These are phyloP conservation scores for Herpotrichia juniperi DNA, from an alignment of 2,329 filamentous ascomycete species.

Conservation along the genomic window DNA sequence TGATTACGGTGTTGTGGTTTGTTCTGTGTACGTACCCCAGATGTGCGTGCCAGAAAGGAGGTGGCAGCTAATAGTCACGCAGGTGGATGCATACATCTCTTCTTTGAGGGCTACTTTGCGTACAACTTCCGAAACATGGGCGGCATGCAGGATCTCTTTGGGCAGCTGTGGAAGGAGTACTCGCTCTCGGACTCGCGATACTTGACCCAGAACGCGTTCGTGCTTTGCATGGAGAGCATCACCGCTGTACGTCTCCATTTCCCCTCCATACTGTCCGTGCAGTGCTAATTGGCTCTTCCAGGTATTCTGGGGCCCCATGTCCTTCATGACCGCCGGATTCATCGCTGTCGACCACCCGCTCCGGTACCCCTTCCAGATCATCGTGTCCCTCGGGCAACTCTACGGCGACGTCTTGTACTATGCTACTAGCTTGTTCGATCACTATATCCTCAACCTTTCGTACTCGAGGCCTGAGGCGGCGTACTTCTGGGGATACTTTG, in stretches of 20 bases:
- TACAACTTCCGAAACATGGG: conserved; percentile 70
- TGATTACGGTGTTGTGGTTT: conserved; percentile 74
- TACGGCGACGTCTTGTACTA: conserved; percentile 71
- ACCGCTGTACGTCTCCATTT: conserved; percentile 67
- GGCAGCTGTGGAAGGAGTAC: conserved; percentile 94
- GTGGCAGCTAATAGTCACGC: conserved; percentile 7
- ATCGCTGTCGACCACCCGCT: conserved; percentile 62
- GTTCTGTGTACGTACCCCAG: conserved; percentile 65
- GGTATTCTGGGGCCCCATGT: conserved; percentile 65
- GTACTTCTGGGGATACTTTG: conserved; percentile 71
- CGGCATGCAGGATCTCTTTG: conserved; percentile 73
- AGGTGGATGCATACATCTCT: conserved; percentile 75
- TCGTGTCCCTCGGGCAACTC: conserved; percentile 68
- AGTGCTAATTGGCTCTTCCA: neutral
- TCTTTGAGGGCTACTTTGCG: conserved; percentile 87
- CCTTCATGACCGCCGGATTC: conserved; percentile 61
- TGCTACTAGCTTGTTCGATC: conserved; percentile 66
- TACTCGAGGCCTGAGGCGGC: conserved; percentile 67
- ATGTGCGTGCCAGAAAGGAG: neutral
- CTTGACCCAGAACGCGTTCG: conserved; percentile 76
- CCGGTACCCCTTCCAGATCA: conserved; percentile 64
- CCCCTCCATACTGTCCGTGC: neutral
- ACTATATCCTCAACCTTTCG: conserved; percentile 58
- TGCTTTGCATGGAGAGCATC: conserved; percentile 84
- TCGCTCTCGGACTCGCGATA: conserved; percentile 86